Evolutionary conservation across 75 land plant species (phyloP).

Genomic region (Azolla pinnata): DNA sequence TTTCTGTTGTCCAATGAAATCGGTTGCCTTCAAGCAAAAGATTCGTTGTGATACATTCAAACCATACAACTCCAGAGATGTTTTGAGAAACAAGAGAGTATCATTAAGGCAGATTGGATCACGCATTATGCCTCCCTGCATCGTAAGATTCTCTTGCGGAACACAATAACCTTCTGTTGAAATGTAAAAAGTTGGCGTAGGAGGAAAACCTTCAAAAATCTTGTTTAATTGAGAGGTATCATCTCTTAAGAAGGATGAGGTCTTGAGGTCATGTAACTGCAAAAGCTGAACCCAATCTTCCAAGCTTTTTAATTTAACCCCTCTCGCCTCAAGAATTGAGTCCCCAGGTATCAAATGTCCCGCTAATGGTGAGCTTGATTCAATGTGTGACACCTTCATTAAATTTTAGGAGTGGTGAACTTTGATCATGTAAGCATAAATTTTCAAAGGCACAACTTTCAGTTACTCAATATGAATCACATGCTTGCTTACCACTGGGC

Average conservation of each 20-base stretch:
- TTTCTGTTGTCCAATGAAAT: background rate
- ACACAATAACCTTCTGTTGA: background rate
- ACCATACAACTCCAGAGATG: background rate
- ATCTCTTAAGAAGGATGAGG: too few relatives aligned
- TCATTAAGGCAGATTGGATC: background rate
- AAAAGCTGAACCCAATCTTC: constrained; percentile 31
- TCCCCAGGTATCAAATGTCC: constrained; percentile 39
- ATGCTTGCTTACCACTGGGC: constrained; percentile 33
- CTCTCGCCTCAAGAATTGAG: constrained; percentile 39
- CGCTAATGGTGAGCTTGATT: constrained; percentile 36
- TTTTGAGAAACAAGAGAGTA: background rate
- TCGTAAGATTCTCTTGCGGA: background rate
- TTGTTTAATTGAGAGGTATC: too few relatives aligned
- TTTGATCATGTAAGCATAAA: too few relatives aligned
- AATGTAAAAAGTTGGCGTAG: too few relatives aligned
- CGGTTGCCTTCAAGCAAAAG: background rate
- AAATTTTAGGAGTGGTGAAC: too few relatives aligned
- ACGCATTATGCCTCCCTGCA: background rate
- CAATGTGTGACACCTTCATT: constrained; percentile 42
- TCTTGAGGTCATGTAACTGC: too few relatives aligned
- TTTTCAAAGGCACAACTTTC: too few relatives aligned
- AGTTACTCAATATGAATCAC: too few relatives aligned
- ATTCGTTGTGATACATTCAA: background rate
- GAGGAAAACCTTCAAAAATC: too few relatives aligned
- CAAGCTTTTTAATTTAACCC: constrained; percentile 18